Evolutionary conservation across 768 basidiomycete species (phyloP).

Genomic region (Botryobasidium botryosum): DNA sequence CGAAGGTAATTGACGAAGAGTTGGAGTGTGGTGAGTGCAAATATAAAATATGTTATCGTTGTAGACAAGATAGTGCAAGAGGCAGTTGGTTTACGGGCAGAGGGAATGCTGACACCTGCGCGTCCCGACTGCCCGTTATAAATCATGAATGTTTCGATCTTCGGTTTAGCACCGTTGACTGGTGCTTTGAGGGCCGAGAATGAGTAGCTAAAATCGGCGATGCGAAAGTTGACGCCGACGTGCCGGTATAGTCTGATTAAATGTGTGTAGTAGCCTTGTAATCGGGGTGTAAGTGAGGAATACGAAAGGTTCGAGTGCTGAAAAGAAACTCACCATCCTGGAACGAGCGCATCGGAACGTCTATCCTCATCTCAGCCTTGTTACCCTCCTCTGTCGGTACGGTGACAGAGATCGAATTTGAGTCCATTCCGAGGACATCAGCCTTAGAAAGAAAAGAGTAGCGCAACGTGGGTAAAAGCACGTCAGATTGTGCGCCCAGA

Average conservation of each 20-base stretch:
- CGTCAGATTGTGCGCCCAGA: background rate
- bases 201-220: constrained; percentile 50
- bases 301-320: background rate
- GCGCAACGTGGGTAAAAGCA: too few relatives aligned
- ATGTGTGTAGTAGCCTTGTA: constrained; percentile 51
- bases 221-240: constrained; percentile 39
- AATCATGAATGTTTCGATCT: constrained; percentile 36
- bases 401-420: constrained; percentile 23
- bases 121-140: constrained; percentile 48
- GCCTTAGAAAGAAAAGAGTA: constrained; percentile 23
- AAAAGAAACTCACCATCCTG: constrained; percentile 40
- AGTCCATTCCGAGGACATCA: constrained; percentile 47
- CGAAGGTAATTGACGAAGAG: constrained; percentile 32
- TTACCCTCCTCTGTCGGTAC: constrained; percentile 19
- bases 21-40: constrained; percentile 28
- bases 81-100: constrained; percentile 11
- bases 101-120: constrained; percentile 36
- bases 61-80: constrained; percentile 3
- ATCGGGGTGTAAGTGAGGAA: background rate
- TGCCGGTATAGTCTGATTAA: constrained; percentile 49
- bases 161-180: too few relatives aligned
- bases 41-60: constrained; percentile 22
- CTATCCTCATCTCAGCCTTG: constrained; percentile 36
- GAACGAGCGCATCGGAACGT: constrained; percentile 71
- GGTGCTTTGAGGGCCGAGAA: constrained; percentile 35